phyloP scores from a whole-genome alignment of 352 stramenopile species.

The Peronospora belbahrii region DNA sequence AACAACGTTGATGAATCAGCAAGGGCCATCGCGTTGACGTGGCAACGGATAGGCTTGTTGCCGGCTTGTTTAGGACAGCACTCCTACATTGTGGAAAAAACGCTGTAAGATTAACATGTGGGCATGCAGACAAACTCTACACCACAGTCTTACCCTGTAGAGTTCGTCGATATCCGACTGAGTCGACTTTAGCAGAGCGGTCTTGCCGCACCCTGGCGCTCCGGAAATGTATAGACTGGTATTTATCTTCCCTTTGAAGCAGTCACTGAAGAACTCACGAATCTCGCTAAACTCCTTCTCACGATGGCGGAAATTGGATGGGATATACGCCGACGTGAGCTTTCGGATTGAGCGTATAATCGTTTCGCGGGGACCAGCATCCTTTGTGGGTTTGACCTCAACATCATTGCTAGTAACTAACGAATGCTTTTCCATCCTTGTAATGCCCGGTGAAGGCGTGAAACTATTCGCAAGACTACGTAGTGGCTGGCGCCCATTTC shows the following conservation, averaged over 20 bases:
- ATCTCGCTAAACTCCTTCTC: conserved; percentile 52
- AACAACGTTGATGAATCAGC: conserved; percentile 41
- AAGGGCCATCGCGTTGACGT: conserved; percentile 73
- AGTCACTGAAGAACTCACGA: conserved; percentile 45
- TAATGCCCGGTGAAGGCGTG: conserved; percentile 46
- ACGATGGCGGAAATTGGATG: conserved; percentile 43
- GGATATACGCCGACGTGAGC: conserved; percentile 43
- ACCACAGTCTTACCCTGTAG: conserved; percentile 31
- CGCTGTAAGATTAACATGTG: conserved; percentile 1
- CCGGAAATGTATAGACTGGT: conserved; percentile 76
- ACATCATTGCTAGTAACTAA: background rate
- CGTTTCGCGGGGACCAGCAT: conserved; percentile 6
- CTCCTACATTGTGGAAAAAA: conserved; percentile 23
- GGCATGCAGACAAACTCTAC: background rate
- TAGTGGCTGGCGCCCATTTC: conserved; percentile 18
- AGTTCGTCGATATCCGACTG: conserved; percentile 40
- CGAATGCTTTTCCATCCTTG: conserved; percentile 13
- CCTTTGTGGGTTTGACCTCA: conserved; percentile 7
- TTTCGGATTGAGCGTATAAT: conserved; percentile 37
- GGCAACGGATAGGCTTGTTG: conserved; percentile 38
- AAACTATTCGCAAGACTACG: conserved; percentile 49
- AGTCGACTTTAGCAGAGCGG: conserved; percentile 54
- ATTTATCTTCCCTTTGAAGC: conserved; percentile 40
- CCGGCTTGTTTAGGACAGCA: conserved; percentile 17
- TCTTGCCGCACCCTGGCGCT: conserved; percentile 71